Evolutionary conservation across 2,329 filamentous ascomycete species (phyloP).

Genomic region (Cadophora sp.): DNA sequence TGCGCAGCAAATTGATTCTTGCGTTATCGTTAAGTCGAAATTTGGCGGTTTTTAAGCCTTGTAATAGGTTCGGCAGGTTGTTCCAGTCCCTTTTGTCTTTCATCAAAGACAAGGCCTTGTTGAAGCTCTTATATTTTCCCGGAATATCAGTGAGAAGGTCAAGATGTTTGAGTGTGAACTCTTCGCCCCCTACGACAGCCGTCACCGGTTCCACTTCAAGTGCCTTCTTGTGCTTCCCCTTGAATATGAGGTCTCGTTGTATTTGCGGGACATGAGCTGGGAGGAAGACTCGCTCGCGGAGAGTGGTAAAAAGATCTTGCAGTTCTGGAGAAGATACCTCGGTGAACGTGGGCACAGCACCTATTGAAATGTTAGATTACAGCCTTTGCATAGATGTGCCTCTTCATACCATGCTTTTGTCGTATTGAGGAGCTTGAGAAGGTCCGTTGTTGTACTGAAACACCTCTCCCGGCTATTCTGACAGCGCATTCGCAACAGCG

Average conservation of each 20-base stretch:
- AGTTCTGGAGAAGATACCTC: slow-evolving; percentile 60
- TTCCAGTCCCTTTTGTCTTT: slow-evolving; percentile 44
- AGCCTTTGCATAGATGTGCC: not conserved
- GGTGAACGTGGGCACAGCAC: slow-evolving; percentile 49
- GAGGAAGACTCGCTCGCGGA: slow-evolving; percentile 66
- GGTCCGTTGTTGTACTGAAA: slow-evolving; percentile 30
- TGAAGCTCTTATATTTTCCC: slow-evolving; percentile 20
- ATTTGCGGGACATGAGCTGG: slow-evolving; percentile 62
- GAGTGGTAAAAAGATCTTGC: slow-evolving; percentile 56
- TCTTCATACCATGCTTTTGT: slow-evolving; percentile 38
- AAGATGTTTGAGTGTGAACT: slow-evolving; percentile 42
- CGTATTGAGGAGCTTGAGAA: slow-evolving; percentile 40
- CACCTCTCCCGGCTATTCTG: slow-evolving; percentile 18
- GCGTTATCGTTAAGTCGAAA: not conserved
- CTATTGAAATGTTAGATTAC: slow-evolving; percentile 25
- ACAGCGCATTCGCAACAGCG: slow-evolving; percentile 33
- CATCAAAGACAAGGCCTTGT: slow-evolving; percentile 39
- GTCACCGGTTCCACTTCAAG: slow-evolving; percentile 62
- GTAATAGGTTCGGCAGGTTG: slow-evolving; percentile 42
- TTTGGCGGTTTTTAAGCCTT: slow-evolving; percentile 37
- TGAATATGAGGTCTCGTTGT: slow-evolving; percentile 61
- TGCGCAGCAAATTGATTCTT: slow-evolving; percentile 29
- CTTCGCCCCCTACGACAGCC: slow-evolving; percentile 63
- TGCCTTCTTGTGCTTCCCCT: slow-evolving; percentile 51
- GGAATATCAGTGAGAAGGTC: slow-evolving; percentile 36